Conservation (phyloP, 176 grass and related monocot genomes). For the Aegilops umbellulata region DNA sequence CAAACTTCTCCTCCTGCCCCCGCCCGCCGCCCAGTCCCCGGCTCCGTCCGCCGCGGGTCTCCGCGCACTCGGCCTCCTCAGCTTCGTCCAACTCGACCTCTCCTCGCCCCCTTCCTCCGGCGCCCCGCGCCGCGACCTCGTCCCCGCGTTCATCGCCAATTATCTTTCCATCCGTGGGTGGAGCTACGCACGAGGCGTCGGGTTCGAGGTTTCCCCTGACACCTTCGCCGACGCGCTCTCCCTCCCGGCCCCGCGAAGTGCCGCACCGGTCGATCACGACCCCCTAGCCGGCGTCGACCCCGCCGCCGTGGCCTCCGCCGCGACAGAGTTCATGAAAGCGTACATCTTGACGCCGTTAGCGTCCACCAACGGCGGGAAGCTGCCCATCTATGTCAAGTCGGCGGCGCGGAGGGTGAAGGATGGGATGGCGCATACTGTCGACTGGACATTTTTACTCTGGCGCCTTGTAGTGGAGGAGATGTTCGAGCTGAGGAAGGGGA, state of each 20-base stretch:
- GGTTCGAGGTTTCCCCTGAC: not conserved
- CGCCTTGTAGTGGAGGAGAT: not conserved
- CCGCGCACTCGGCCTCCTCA: not conserved
- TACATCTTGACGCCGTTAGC: not conserved
- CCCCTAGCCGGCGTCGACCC: not conserved
- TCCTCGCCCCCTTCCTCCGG: not conserved
- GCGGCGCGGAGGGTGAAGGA: not conserved
- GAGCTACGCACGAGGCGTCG: not conserved
- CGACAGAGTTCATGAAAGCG: not conserved
- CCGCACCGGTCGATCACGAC: not conserved
- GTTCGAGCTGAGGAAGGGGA: not conserved
- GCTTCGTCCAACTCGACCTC: not conserved
- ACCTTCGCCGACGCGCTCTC: not conserved
- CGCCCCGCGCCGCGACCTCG: not conserved
- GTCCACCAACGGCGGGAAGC: not conserved
- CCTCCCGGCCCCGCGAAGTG: not conserved
- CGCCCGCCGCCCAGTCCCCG: not conserved
- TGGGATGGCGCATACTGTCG: not conserved
- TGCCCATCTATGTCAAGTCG: not conserved
- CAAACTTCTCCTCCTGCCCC: not conserved
- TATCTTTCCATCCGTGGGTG: not conserved
- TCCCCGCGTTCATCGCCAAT: not conserved
- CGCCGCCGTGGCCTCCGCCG: not conserved
- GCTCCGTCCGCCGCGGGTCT: not conserved
- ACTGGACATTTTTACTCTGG: not conserved